phyloP scores from a whole-genome alignment of 2,329 filamentous ascomycete species.

The Huntiella moniliformis region DNA sequence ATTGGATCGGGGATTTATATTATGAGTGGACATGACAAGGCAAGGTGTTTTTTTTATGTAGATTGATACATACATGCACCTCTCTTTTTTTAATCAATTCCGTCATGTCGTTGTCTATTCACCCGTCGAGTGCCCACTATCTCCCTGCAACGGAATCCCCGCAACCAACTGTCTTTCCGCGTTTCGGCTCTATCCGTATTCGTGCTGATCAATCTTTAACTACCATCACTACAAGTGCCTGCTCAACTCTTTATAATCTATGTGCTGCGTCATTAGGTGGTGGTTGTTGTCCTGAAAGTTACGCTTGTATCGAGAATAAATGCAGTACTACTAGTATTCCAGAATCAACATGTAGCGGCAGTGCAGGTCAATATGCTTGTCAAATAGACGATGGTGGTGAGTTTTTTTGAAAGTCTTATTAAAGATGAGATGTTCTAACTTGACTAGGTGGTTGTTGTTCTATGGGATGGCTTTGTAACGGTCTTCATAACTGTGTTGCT shows the following conservation, averaged over 20 bases:
- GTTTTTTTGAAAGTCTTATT: background rate
- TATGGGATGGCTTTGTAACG: constrained; percentile 26
- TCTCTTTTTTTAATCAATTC: no score
- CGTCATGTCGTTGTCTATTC: no score
- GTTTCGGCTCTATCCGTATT: background rate
- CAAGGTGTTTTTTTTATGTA: no score
- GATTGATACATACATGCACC: no score
- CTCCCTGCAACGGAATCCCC: background rate
- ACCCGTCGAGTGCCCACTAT: no score
- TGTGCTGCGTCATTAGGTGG: constrained; percentile 24
- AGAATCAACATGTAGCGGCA: constrained; percentile 1
- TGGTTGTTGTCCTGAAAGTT: constrained; percentile 29
- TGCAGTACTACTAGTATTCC: constrained; percentile 13
- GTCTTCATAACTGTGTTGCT: constrained; percentile 22
- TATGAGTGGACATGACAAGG: no score
- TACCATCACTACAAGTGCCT: constrained; percentile 7
- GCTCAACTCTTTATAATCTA: constrained; percentile 15
- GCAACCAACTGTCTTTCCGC: background rate
- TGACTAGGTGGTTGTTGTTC: constrained; percentile 26
- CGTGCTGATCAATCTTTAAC: no score
- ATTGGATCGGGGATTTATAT: no score
- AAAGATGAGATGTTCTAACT: background rate
- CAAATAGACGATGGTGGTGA: background rate
- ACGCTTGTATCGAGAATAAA: constrained; percentile 25
- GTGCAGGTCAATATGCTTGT: constrained; percentile 2